A percentile compares a stretch with the other conserved stretches of the same genome.
Conservation (phyloP, 1,284 basidiomycete genomes). For the Ganoderma sp. region DNA sequence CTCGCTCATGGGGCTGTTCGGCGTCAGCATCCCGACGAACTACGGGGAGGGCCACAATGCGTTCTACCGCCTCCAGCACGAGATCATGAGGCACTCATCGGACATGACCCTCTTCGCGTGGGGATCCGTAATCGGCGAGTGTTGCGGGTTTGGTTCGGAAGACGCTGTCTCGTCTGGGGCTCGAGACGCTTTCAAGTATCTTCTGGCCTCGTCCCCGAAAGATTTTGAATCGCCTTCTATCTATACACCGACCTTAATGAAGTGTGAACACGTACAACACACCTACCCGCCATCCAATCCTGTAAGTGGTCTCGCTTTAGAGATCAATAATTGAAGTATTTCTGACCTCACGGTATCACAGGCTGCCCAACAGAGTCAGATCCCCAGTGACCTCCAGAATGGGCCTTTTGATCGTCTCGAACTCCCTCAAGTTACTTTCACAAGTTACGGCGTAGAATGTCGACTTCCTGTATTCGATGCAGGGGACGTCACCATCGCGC, state of each 20-base stretch:
- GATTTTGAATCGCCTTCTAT: neutral
- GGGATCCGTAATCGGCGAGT: constrained; percentile 8
- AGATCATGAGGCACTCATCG: constrained; percentile 19
- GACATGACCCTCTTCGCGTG: constrained; percentile 27
- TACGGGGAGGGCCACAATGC: constrained; percentile 24
- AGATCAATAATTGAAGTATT: no score
- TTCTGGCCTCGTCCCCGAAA: constrained; percentile 1
- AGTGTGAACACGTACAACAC: neutral
- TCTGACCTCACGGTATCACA: neutral
- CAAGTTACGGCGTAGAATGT: neutral
- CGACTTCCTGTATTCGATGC: neutral
- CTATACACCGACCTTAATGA: neutral
- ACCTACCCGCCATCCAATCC: neutral
- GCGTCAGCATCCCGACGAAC: constrained; percentile 24
- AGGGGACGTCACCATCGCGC: neutral
- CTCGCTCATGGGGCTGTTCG: constrained; percentile 24
- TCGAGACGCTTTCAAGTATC: constrained; percentile 4
- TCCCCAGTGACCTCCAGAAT: neutral
- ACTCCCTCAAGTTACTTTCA: neutral
- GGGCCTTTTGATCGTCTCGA: neutral
- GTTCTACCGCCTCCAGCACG: constrained; percentile 23
- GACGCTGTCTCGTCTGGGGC: neutral
- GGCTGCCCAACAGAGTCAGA: neutral
- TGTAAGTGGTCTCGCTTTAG: neutral
- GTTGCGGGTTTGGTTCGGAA: neutral